Conservation (phyloP, 805 yeast genomes). For the Peterozyma toletana region DNA sequence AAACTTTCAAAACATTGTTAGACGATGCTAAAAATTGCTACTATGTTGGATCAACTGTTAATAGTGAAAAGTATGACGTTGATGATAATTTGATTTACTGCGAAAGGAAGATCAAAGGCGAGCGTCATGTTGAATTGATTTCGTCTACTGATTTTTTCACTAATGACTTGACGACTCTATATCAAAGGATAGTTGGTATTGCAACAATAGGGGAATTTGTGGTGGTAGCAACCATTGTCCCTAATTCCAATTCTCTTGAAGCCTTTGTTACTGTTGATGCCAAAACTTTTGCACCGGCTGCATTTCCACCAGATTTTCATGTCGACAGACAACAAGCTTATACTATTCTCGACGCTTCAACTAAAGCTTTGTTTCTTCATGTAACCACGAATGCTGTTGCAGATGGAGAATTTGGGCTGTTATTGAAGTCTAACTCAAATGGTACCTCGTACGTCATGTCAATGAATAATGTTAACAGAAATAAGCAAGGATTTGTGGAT, state of each 20-base stretch:
- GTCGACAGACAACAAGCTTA: constrained; percentile 62
- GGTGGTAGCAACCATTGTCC: constrained; percentile 59
- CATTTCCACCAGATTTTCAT: constrained; percentile 61
- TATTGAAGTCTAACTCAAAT: constrained; percentile 83
- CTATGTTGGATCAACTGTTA: constrained; percentile 53
- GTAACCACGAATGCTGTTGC: constrained; percentile 54
- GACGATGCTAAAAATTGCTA: constrained; percentile 55
- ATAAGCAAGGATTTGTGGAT: constrained; percentile 71
- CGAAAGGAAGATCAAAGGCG: constrained; percentile 32
- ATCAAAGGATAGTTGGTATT: constrained; percentile 62
- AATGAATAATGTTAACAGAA: constrained; percentile 67
- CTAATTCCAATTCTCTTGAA: constrained; percentile 39
- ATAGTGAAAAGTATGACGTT: constrained; percentile 14
- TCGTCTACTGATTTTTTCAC: constrained; percentile 51
- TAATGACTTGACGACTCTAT: constrained; percentile 28
- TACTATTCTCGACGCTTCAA: constrained; percentile 68
- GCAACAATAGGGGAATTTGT: constrained; percentile 66
- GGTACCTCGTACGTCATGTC: constrained; percentile 81
- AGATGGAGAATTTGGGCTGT: constrained; percentile 62
- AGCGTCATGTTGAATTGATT: constrained; percentile 17
- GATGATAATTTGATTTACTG: constrained; percentile 59
- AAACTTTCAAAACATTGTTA: constrained; percentile 45
- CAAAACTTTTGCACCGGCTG: constrained; percentile 62
- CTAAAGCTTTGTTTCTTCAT: constrained; percentile 74
- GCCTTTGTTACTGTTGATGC: constrained; percentile 83